Evolutionary conservation across 2,329 filamentous ascomycete genomes (phyloP), one percentile per base, ranked within the genome.

Genomic region (Colletotrichum truncatum): DNA sequence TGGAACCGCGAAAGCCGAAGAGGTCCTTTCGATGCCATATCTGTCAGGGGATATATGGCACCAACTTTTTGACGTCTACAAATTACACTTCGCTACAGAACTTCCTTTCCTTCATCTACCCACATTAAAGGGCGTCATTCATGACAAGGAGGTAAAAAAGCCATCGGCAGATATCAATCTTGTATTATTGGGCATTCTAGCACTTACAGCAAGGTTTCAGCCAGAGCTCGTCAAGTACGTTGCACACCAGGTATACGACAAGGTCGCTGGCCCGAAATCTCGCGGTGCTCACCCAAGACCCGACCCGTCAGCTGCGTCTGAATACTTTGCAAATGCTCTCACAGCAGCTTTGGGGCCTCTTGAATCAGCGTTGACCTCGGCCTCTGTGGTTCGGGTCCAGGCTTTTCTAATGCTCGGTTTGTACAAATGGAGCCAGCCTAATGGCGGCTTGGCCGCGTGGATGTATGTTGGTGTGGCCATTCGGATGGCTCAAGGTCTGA

Each of bases 81-180:
- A 90, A 70, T 81, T 89, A 41, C 90, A 93, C 73, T 93, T 90
- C 73, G 88, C 89, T 0, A 89, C 90, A 1, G 91, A 93, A 72
- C 82, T 93, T 38, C 88, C 91, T 0, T 93, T 93, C 71, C 75
- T 93, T 7, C 91, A 93, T 72, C 80, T 89, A 5, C 85, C 87
- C 2, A 90, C 86, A 0, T 87, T 93, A 68, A 85, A 84, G 69
- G 82, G 84, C 65, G 81, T 80, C 60, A 78, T 85, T 67, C 79
- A 78, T 66, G 78, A 77, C 63, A 78, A 76, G 56, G 75, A 70
- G 68, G 18, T 73, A 72, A 43, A 73, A 38, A 78, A 81, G 46
- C 70, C 75, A 21, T 76, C 74, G n/a, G 74, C 82, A 30, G 79
- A 88, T 74, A 77, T 84, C 71, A 82, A 87, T 72, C 71, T 91